Percentiles rank a stretch among this genome's conserved stretches.
These are phyloP conservation scores for Debaryomyces udenii DNA, from an alignment of 1,139 yeast genomes.

Conservation along the genomic window DNA sequence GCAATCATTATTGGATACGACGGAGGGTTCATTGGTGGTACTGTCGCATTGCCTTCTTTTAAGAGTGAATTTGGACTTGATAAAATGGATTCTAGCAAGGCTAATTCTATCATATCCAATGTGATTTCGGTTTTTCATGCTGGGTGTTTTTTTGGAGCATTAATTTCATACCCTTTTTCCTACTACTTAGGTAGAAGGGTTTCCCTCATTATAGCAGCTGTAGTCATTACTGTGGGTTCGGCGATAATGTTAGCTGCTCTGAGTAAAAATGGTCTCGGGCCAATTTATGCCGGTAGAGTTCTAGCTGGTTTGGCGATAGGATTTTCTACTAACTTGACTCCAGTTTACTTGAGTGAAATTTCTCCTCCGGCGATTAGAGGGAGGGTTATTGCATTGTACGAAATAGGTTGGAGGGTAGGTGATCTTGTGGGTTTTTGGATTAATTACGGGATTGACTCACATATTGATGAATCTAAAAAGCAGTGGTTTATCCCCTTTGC, in stretches of 20 bases:
- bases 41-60: slow-evolving; percentile 42
- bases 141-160: slow-evolving; percentile 48
- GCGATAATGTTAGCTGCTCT: slow-evolving; percentile 45
- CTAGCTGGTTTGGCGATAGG: slow-evolving; percentile 46
- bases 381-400: slow-evolving; percentile 40
- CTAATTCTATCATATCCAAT: slow-evolving; percentile 28
- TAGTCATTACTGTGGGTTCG: slow-evolving; percentile 40
- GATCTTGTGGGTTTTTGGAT: slow-evolving; percentile 50
- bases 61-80: slow-evolving; percentile 39
- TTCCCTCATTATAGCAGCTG: slow-evolving; percentile 38
- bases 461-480: slow-evolving; percentile 29
- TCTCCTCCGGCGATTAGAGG: slow-evolving; percentile 48
- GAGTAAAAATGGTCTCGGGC: slow-evolving; percentile 34
- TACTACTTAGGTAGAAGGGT: slow-evolving; percentile 40
- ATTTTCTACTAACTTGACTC: slow-evolving; percentile 43
- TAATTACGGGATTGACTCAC: slow-evolving; percentile 41
- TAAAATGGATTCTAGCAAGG: slow-evolving; percentile 5
- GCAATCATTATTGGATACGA: slow-evolving; percentile 47
- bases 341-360: slow-evolving; percentile 45
- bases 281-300: slow-evolving; percentile 47
- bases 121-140: slow-evolving; percentile 48
- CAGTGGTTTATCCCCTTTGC: slow-evolving; percentile 53
- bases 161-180: slow-evolving; percentile 42
- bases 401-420: slow-evolving; percentile 49
- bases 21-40: slow-evolving; percentile 49